These are phyloP conservation scores for Phytophthora syringae DNA, from an alignment of 352 stramenopile species.

Conservation along the genomic window DNA sequence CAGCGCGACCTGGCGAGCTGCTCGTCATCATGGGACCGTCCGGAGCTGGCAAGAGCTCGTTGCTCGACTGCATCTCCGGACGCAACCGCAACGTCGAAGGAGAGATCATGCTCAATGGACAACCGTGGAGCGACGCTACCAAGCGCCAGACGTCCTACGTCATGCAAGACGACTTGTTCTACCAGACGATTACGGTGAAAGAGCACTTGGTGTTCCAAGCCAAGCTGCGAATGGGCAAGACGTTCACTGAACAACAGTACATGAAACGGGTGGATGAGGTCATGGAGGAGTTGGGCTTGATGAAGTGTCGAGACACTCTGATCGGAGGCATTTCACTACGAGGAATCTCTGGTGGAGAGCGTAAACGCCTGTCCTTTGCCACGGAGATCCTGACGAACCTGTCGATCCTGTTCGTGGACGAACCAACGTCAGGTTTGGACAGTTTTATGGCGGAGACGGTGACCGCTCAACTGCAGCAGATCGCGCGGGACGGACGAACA, in stretches of 20 bases:
- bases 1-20: slow-evolving; percentile 53
- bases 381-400: slow-evolving; percentile 88
- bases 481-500: slow-evolving; percentile 82
- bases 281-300: slow-evolving; percentile 65
- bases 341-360: slow-evolving; percentile 77
- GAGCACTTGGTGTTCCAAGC: slow-evolving; percentile 91
- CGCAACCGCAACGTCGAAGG: slow-evolving; percentile 82
- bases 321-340: slow-evolving; percentile 53
- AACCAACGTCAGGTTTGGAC: slow-evolving; percentile 73
- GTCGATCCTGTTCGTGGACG: slow-evolving; percentile 86
- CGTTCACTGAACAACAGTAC: slow-evolving; percentile 32
- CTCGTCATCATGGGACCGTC: slow-evolving; percentile 76
- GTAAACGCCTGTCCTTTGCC: slow-evolving; percentile 83
- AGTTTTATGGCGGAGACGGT: slow-evolving; percentile 63
- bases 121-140: slow-evolving; percentile 39
- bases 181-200: slow-evolving; percentile 88
- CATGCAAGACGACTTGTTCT: slow-evolving; percentile 54
- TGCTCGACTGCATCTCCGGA: slow-evolving; percentile 94
- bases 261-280: slow-evolving; percentile 53
- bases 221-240: slow-evolving; percentile 71
- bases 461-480: slow-evolving; percentile 52
- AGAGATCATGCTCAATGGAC: slow-evolving; percentile 70
- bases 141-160: slow-evolving; percentile 66
- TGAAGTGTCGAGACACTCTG: slow-evolving; percentile 57
- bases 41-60: slow-evolving; percentile 91